A percentile compares a stretch with the other conserved stretches of the same genome.
These are phyloP conservation scores for Agroathelia rolfsii DNA, from an alignment of 1,284 basidiomycete genomes.

Conservation along the genomic window DNA sequence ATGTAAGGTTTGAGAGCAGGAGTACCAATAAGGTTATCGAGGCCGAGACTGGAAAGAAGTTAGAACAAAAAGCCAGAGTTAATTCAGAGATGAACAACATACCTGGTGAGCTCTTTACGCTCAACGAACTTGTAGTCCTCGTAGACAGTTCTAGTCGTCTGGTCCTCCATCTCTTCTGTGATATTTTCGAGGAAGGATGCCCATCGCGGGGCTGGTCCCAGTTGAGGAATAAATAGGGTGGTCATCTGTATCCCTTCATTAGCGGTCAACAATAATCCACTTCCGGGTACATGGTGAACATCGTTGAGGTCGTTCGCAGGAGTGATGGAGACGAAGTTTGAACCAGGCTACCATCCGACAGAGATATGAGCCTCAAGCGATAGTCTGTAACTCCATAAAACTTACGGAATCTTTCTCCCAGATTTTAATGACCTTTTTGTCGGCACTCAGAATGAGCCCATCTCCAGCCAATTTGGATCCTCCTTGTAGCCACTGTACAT, in stretches of 20 bases:
- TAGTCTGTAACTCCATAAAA: too few relatives aligned
- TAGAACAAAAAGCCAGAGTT: slow-evolving; percentile 8
- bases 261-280: slow-evolving; percentile 79
- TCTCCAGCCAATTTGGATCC: slow-evolving; percentile 77
- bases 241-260: slow-evolving; percentile 92
- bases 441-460: slow-evolving; percentile 80
- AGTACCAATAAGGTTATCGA: slow-evolving; percentile 91
- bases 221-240: slow-evolving; percentile 88
- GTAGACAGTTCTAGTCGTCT: slow-evolving; percentile 69
- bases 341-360: slow-evolving; percentile 46
- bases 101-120: slow-evolving; percentile 78
- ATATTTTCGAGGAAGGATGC: slow-evolving; percentile 96
- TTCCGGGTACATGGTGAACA: slow-evolving; percentile 78
- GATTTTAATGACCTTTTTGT: slow-evolving; percentile 92
- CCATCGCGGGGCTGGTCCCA: slow-evolving; percentile 96
- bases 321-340: slow-evolving; percentile 89
- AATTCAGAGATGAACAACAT: slow-evolving; percentile 21
- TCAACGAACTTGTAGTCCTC: slow-evolving; percentile 99
- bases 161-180: slow-evolving; percentile 95
- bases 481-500: slow-evolving; percentile 85
- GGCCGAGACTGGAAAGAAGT: slow-evolving; percentile 53
- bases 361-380: slow-evolving; percentile 6
- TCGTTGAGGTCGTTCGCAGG: slow-evolving; percentile 85
- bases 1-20: slow-evolving; percentile 97
- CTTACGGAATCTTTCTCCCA: slow-evolving; percentile 82